Conservation (phyloP, 495 filamentous ascomycete species). For the Penicillium desertorum region DNA sequence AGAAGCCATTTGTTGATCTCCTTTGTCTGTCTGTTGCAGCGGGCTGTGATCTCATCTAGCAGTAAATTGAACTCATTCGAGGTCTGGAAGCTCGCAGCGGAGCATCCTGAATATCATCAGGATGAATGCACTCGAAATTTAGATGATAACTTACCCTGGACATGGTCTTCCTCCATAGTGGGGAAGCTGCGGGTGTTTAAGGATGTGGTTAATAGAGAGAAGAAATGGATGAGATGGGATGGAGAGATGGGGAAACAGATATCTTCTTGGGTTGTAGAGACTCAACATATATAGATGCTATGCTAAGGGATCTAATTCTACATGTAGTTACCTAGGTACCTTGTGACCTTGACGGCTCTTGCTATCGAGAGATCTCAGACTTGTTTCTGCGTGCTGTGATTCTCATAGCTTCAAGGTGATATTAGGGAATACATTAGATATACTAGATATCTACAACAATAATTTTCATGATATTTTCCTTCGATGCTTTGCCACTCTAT, state of each 20-base stretch:
- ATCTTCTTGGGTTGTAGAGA: background rate
- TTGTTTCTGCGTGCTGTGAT: background rate
- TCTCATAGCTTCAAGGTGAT: too few relatives aligned
- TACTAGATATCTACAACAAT: too few relatives aligned
- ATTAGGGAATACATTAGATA: too few relatives aligned
- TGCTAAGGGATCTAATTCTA: background rate
- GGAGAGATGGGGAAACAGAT: background rate
- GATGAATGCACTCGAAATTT: background rate
- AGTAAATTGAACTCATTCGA: background rate
- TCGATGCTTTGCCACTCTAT: background rate
- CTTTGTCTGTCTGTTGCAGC: background rate
- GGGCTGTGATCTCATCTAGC: background rate
- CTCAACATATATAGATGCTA: background rate
- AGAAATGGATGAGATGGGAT: background rate
- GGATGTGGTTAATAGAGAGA: background rate
- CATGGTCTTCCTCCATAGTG: background rate
- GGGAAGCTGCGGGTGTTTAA: background rate
- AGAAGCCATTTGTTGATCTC: slow-evolving; percentile 8
- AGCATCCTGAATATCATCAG: background rate
- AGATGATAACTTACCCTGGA: background rate
- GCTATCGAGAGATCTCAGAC: background rate
- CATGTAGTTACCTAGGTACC: background rate
- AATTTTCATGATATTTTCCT: background rate
- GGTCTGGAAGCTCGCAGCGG: background rate
- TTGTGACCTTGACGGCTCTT: background rate